phyloP scores from a whole-genome alignment of 495 filamentous ascomycete genomes.

The Hypomontagnella monticulosa region DNA sequence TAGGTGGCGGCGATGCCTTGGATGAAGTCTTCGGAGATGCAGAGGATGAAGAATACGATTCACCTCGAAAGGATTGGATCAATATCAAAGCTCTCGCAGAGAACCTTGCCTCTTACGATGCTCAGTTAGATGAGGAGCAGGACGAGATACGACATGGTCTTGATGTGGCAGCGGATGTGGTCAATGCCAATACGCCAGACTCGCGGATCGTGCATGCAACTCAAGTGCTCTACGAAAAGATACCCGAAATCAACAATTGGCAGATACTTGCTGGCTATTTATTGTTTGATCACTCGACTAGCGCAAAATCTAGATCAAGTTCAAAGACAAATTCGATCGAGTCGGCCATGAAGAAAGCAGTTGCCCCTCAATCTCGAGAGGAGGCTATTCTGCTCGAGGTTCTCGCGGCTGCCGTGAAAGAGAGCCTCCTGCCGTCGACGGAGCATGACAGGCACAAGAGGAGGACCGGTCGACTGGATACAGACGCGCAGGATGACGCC shows the following conservation, averaged over 20 bases:
- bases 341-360: slow-evolving; percentile 67
- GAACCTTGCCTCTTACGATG: slow-evolving; percentile 81
- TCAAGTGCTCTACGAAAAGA: slow-evolving; percentile 81
- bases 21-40: slow-evolving; percentile 79
- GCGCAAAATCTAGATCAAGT: slow-evolving; percentile 52
- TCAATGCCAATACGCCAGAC: slow-evolving; percentile 69
- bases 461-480: slow-evolving; percentile 64
- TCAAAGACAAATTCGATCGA: slow-evolving; percentile 58
- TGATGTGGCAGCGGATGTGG: slow-evolving; percentile 56
- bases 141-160: slow-evolving; percentile 52
- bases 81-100: slow-evolving; percentile 90
- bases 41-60: slow-evolving; percentile 77
- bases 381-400: slow-evolving; percentile 88
- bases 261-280: slow-evolving; percentile 88
- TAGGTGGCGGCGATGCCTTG: slow-evolving; percentile 68
- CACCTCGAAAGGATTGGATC: slow-evolving; percentile 83
- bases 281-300: slow-evolving; percentile 85
- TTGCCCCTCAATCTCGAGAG: slow-evolving; percentile 79
- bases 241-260: slow-evolving; percentile 84
- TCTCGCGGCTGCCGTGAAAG: slow-evolving; percentile 78
- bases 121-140: slow-evolving; percentile 58
- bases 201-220: slow-evolving; percentile 87
- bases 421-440: slow-evolving; percentile 66
- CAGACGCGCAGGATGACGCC: slow-evolving; percentile 75
- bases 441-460: slow-evolving; percentile 73